Percentiles rank a stretch among this genome's conserved stretches.
These are phyloP conservation scores for Leccinum aurantiacum DNA, from an alignment of 768 basidiomycete species.

Conservation along the genomic window DNA sequence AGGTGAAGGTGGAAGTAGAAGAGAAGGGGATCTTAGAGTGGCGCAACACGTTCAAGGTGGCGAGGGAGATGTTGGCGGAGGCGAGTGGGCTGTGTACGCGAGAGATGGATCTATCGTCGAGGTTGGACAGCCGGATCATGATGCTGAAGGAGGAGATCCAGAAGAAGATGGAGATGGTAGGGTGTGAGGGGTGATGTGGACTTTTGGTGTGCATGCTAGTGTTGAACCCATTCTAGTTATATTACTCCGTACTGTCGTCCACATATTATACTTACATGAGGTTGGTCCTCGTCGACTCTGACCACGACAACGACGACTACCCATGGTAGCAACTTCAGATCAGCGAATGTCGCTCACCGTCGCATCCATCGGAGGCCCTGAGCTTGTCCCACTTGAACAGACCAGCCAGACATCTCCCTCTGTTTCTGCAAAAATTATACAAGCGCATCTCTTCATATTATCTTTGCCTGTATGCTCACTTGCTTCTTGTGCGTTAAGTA, in stretches of 20 bases:
- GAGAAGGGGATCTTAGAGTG: slow-evolving; percentile 36
- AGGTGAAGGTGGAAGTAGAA: not conserved
- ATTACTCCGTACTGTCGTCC: slow-evolving; percentile 16
- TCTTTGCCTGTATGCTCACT: too few species aligned
- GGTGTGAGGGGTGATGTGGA: slow-evolving; percentile 12
- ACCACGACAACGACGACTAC: slow-evolving; percentile 14
- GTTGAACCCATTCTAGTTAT: not conserved
- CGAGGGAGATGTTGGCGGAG: slow-evolving; percentile 50
- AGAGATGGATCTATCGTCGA: slow-evolving; percentile 60
- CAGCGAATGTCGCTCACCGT: slow-evolving; percentile 59
- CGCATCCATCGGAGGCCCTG: slow-evolving; percentile 33
- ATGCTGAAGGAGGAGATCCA: slow-evolving; percentile 73
- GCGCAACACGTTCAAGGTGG: slow-evolving; percentile 47
- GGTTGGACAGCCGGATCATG: slow-evolving; percentile 66
- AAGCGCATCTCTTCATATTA: slow-evolving; percentile 31
- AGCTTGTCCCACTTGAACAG: slow-evolving; percentile 35
- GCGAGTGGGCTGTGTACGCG: slow-evolving; percentile 49
- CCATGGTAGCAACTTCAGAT: slow-evolving; percentile 43
- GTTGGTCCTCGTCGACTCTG: not conserved
- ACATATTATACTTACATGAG: slow-evolving; percentile 8
- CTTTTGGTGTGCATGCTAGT: not conserved
- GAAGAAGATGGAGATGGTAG: slow-evolving; percentile 54
- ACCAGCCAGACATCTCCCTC: slow-evolving; percentile 58
- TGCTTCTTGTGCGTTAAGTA: too few species aligned
- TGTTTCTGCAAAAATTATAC: slow-evolving; percentile 90